Evolutionary conservation across 2,329 filamentous ascomycete species (phyloP), one percentile per base, ranked within the genome.

Genomic region (Helotiales sp.): DNA sequence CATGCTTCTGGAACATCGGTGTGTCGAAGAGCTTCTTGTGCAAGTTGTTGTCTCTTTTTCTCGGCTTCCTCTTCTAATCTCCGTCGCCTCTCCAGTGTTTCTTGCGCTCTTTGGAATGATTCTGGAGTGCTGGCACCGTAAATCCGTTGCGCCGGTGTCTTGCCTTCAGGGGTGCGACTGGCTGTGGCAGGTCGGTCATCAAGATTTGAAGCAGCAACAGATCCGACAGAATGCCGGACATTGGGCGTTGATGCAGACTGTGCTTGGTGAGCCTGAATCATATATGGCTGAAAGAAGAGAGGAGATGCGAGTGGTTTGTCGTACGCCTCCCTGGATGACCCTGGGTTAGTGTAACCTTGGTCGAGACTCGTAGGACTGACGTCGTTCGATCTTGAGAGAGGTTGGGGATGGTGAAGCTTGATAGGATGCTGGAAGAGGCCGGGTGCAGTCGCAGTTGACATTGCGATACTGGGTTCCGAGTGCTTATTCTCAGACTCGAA

Each of bases 401-500:
- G 59, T 17, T 59, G 61, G 27, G 63, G 58, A 36, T 62, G 53
- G 19, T 59, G 48, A 3, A 61, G 34, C 6, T 48, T 49, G 4
- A 57, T 42, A 8, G 60, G 48, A 42, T 65, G 63, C 29, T 68
- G 63, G 27, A 70, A 65, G 9, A 55, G 85, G 57, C 88, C 89
- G 3, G 86, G 80, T 1, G 82, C 88, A 22, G 81, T 75, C 1
- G 85, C 79, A 3, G 80, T 83, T 69, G 81, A 89, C 25, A 91
- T 66, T 3, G 82, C 83, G 2, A 91, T 78, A 62, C 83, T 85
- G 1, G 89, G 79, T 38, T 81, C 80, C 2, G 81, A 82, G 59
- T 88, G 86, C 63, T 87, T 85, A 68, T 90, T 86, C 9, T 78
- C 75, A 52, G 77, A 84, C 22, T 77, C 76, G 52, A 88, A 86